Base-by-base conservation (phyloP, 306 rosid species). In the Pterocarpus santalinus region DNA sequence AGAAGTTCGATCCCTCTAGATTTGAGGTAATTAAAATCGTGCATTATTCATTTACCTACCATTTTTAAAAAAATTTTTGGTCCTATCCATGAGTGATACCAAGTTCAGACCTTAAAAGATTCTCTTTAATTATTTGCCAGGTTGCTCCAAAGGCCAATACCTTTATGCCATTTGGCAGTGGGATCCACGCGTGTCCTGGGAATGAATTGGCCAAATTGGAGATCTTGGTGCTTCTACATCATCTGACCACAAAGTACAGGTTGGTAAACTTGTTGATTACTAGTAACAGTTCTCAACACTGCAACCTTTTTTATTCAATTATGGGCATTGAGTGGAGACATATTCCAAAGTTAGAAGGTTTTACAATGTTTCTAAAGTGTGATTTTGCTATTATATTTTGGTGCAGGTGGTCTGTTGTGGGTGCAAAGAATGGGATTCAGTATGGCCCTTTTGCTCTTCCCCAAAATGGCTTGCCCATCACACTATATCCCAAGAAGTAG, bases 401-500 rank as follows among this genome's bases (percentile, higher is more conserved):
- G 28, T 90, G 90, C 83, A 92, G 97, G 81, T 96, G 99, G 99
- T 80, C 86, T 84, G 69, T 87, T 44, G 88, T 60, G 64, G 94
- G 91, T 72, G 87, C 82, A 62, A 89, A 92, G 76, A 90, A 85
- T 84, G 99, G 99, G 13, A 96, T 96, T 56, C 99, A 96, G 39
- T 96, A 96, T 83, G 99, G 94, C 6, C 99, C 99, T 62, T 96
- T 96, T 89, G 96, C 97, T 62, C 97, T 96, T 82, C 99, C 99
- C 81, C 94, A 87, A 49, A 89, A 93, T 75, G 99, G 99, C 15
- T 85, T 96, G 71, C 99, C 99, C 87, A 87, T 96, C 68, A 89
- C 69, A 67, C 78, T 95, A 47, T 86, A 65, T 82, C 71, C 81
- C 75, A 92, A 87, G 79, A 86, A 85, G 14, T 83, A 63, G 72